Conservation (phyloP, 2,329 filamentous ascomycete genomes). For the Pseudogymnoascus sp. region DNA sequence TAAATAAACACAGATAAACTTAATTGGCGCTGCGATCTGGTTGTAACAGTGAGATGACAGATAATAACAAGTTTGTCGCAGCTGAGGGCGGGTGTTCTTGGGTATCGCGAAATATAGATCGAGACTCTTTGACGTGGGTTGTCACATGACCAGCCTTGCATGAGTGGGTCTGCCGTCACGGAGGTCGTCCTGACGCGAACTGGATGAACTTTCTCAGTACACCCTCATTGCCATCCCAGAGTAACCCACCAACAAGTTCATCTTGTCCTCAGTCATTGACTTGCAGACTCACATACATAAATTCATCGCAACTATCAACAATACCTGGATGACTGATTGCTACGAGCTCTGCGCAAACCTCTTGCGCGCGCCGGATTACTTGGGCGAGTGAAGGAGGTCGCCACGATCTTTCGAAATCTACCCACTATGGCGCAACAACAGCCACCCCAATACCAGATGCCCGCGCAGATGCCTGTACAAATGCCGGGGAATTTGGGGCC, state of each 20-base stretch:
- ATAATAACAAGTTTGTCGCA: neutral
- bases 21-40: neutral
- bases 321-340: neutral
- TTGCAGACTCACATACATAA: neutral
- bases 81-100: neutral
- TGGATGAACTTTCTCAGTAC: neutral
- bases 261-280: neutral
- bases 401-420: slow-evolving; percentile 6
- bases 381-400: neutral
- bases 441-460: slow-evolving; percentile 20
- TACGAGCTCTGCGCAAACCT: neutral
- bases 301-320: neutral
- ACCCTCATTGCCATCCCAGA: neutral
- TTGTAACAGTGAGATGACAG: neutral
- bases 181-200: neutral
- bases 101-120: slow-evolving; percentile 4
- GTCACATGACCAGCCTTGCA: slow-evolving; percentile 2
- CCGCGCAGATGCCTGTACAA: slow-evolving; percentile 15
- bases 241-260: neutral
- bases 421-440: slow-evolving; percentile 29
- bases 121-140: neutral
- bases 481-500: slow-evolving; percentile 39
- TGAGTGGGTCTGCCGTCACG: neutral
- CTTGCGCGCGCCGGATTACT: neutral
- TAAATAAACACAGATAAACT: neutral